Conservation (phyloP, 169 alveolate species). For the Plasmodium reichenowi region DNA sequence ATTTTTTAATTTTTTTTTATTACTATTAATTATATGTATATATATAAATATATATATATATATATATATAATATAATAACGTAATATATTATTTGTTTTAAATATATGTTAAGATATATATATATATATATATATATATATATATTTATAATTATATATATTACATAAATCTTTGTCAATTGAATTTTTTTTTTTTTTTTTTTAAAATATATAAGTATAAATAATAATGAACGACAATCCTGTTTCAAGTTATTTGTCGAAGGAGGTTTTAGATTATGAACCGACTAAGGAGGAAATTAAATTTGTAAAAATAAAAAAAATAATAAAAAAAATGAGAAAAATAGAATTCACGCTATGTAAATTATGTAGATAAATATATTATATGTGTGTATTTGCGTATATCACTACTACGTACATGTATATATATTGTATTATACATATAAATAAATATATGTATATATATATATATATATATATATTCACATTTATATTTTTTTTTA, state of each 20-base stretch:
- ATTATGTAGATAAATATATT: neutral
- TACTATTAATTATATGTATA: neutral
- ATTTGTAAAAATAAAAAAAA: constrained; percentile 19
- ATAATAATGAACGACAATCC: constrained; percentile 4
- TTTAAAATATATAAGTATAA: neutral
- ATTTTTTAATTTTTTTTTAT: neutral
- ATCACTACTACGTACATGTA: too few relatives aligned
- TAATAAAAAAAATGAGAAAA: neutral
- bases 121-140: too few relatives aligned
- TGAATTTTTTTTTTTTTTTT: neutral
- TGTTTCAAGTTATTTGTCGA: neutral
- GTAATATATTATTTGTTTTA: neutral
- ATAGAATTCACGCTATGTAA: too few relatives aligned
- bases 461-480: constrained; percentile 2
- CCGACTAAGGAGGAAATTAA: constrained; percentile 60
- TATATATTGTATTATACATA: neutral
- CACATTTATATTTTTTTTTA: neutral
- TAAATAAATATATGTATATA: neutral
- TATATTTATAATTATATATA: too few relatives aligned
- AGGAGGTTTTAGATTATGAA: constrained; percentile 33
- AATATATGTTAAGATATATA: neutral
- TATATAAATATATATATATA: too few relatives aligned
- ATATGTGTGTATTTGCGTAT: neutral
- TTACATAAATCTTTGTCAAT: too few relatives aligned
- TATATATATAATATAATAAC: too few relatives aligned